Conservation (phyloP, 768 basidiomycete species). For the Lentinula edodes region DNA sequence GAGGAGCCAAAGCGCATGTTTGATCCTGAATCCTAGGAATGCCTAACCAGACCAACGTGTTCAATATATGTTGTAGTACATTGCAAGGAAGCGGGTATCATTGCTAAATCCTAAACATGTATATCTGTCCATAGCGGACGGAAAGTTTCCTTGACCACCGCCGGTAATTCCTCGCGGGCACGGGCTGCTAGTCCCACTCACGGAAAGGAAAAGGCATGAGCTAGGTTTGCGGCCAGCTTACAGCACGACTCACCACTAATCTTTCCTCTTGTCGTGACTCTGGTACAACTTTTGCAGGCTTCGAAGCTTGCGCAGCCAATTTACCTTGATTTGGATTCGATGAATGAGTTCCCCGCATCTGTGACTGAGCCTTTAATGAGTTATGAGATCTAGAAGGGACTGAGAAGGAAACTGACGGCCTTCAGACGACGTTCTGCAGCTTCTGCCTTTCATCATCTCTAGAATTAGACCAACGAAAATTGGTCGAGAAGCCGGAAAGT, state of each 20-base stretch:
- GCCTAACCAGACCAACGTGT: not conserved
- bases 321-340: constrained; percentile 44
- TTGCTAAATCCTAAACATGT: not conserved
- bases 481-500: not conserved
- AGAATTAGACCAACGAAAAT: not conserved
- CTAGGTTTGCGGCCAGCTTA: not conserved
- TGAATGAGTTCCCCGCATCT: constrained; percentile 35
- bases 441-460: constrained; percentile 28
- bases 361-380: constrained; percentile 25
- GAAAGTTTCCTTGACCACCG: not conserved
- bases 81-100: not conserved
- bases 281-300: constrained; percentile 28
- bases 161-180: not conserved
- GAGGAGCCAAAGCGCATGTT: not conserved
- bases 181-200: constrained; percentile 30
- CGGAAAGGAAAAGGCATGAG: constrained; percentile 4
- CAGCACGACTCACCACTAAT: constrained; percentile 33
- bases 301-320: constrained; percentile 34
- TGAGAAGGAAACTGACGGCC: constrained; percentile 35
- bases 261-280: constrained; percentile 29
- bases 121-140: not conserved
- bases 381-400: constrained; percentile 12
- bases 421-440: constrained; percentile 58
- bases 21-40: not conserved
- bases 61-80: not conserved